Conservation (phyloP, 352 stramenopile species). For the Phytopythium oedochilum region DNA sequence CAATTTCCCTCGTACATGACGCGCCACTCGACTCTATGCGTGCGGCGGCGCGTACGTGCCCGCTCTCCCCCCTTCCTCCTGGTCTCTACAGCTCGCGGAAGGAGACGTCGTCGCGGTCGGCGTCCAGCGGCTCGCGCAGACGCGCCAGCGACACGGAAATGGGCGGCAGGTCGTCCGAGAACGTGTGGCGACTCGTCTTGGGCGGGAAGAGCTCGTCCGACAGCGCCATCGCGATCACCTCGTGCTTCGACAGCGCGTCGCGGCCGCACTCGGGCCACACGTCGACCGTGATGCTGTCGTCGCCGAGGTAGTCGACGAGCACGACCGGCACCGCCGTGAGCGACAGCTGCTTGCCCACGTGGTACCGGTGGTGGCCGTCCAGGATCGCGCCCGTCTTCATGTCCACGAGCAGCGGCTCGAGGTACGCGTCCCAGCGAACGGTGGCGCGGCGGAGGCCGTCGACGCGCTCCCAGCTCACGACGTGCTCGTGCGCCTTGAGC, state of each 20-base stretch:
- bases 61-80: neutral
- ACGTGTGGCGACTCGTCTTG: conserved; percentile 84
- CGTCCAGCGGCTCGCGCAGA: conserved; percentile 35
- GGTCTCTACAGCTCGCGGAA: conserved; percentile 1
- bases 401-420: conserved; percentile 82
- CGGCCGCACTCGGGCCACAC: conserved; percentile 83
- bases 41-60: too few relatives aligned
- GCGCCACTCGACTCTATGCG: too few relatives aligned
- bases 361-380: conserved; percentile 82
- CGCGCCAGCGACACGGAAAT: conserved; percentile 73
- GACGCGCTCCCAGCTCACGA: conserved; percentile 84
- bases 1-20: too few relatives aligned
- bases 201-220: conserved; percentile 80
- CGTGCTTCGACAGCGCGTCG: conserved; percentile 74
- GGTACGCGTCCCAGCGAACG: conserved; percentile 72
- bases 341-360: conserved; percentile 69
- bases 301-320: conserved; percentile 78
- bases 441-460: conserved; percentile 73
- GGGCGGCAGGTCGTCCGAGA: conserved; percentile 77
- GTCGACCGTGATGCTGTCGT: conserved; percentile 81
- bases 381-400: conserved; percentile 67
- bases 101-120: conserved; percentile 19
- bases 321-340: conserved; percentile 68
- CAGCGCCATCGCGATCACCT: conserved; percentile 82
- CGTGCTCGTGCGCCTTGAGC: conserved; percentile 82